Percentiles rank a stretch among this genome's conserved stretches.
Evolutionary conservation across 768 basidiomycete genomes (phyloP).

Genomic region (Pulveroboletus sp.): DNA sequence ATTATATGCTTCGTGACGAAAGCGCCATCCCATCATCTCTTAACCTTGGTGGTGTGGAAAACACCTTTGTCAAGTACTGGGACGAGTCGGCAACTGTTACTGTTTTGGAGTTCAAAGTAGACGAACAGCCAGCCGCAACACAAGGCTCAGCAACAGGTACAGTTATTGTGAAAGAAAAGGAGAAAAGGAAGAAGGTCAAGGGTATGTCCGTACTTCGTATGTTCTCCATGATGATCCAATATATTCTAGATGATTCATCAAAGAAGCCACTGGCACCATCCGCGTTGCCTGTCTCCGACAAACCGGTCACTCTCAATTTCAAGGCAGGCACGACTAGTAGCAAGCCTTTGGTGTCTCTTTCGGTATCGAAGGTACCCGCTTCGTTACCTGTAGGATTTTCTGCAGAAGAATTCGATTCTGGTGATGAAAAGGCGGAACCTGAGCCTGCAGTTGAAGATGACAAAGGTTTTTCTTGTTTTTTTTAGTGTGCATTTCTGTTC

Average conservation of each 20-base stretch:
- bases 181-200: constrained; percentile 52
- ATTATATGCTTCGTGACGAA: constrained; percentile 72
- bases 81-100: constrained; percentile 79
- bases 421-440: constrained; percentile 41
- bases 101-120: constrained; percentile 75
- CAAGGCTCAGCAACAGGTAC: constrained; percentile 27
- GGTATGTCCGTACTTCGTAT: constrained; percentile 30
- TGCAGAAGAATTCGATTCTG: constrained; percentile 49
- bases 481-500: background rate
- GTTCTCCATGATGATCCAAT: constrained; percentile 8
- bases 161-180: constrained; percentile 56
- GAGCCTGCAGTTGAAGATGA: constrained; percentile 45
- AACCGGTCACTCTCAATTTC: constrained; percentile 77
- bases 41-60: constrained; percentile 67
- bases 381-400: constrained; percentile 61
- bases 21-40: constrained; percentile 64
- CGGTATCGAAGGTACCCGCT: constrained; percentile 32
- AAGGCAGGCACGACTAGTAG: constrained; percentile 35
- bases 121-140: constrained; percentile 39
- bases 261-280: constrained; percentile 53
- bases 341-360: constrained; percentile 19
- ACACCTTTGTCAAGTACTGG: constrained; percentile 84
- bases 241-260: constrained; percentile 30
- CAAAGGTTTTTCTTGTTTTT: constrained; percentile 21
- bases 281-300: constrained; percentile 66